Conservation (phyloP, 176 grass and related monocot genomes). For the Oryza australiensis region DNA sequence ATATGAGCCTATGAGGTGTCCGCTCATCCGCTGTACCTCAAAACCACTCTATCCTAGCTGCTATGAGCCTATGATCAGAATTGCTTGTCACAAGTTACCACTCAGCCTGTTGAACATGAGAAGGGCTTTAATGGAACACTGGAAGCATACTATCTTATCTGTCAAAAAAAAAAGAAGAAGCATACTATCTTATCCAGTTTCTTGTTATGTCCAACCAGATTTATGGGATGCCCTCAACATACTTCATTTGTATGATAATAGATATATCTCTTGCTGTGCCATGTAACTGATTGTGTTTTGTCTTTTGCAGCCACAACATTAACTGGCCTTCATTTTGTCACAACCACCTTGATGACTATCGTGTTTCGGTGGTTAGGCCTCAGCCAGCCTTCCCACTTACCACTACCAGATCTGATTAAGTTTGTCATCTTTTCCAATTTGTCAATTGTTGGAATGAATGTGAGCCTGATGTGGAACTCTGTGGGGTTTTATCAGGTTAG, state of each 20-base stretch:
- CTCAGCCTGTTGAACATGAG: conserved; percentile 3
- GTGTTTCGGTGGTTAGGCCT: conserved; percentile 80
- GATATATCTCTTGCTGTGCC: not conserved
- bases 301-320: conserved; percentile 76
- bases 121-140: not conserved
- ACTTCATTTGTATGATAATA: not conserved
- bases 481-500: conserved; percentile 95
- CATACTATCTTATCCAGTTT: not conserved
- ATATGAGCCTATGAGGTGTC: not conserved
- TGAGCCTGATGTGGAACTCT: conserved; percentile 98
- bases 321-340: conserved; percentile 91
- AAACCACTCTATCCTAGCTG: not conserved
- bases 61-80: not conserved
- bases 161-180: too few relatives aligned
- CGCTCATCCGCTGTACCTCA: not conserved
- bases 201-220: not conserved
- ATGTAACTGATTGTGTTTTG: conserved; percentile 13
- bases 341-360: conserved; percentile 84
- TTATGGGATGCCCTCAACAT: conserved; percentile 8
- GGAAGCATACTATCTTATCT: not conserved
- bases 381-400: conserved; percentile 87
- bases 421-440: conserved; percentile 91
- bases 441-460: conserved; percentile 92
- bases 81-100: not conserved
- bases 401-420: conserved; percentile 66